These are phyloP conservation scores for Halophytophthora batemanensis DNA, from an alignment of 352 stramenopile genomes.

Conservation along the genomic window DNA sequence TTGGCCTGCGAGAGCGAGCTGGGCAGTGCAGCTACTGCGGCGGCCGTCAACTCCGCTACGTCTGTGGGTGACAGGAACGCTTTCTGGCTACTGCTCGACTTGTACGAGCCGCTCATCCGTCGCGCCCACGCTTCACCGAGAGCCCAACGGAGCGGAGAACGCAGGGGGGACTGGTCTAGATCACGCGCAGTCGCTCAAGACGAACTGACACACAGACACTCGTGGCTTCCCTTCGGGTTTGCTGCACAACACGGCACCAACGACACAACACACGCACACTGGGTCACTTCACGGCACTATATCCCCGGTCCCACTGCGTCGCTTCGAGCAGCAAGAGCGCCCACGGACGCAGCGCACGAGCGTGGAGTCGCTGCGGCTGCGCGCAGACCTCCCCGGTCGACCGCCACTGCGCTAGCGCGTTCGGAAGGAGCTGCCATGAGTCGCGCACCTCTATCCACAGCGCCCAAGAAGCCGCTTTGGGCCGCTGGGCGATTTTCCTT, in stretches of 20 bases:
- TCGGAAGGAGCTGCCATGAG: constrained; percentile 1
- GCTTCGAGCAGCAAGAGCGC: no score
- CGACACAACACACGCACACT: no score
- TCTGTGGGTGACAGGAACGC: constrained; percentile 71
- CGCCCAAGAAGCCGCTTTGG: constrained; percentile 28
- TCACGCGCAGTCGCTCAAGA: constrained; percentile 8
- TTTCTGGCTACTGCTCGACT: constrained; percentile 45
- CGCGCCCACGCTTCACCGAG: background rate
- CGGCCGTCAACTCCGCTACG: constrained; percentile 73
- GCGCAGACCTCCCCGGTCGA: no score
- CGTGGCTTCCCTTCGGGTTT: no score
- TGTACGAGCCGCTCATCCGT: constrained; percentile 50
- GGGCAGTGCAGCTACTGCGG: constrained; percentile 63
- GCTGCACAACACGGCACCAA: no score
- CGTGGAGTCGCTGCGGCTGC: no score
- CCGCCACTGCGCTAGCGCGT: background rate
- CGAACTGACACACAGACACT: no score
- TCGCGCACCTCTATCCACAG: constrained; percentile 13
- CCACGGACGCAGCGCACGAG: no score
- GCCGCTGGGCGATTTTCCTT: constrained; percentile 27
- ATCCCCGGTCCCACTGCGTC: no score
- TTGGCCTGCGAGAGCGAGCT: constrained; percentile 55
- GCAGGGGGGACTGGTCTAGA: constrained; percentile 3
- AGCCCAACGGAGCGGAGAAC: background rate
- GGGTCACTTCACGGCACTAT: no score